Base-by-base conservation (phyloP, 2,329 filamentous ascomycete species). In the Sclerotinia nivalis region DNA sequence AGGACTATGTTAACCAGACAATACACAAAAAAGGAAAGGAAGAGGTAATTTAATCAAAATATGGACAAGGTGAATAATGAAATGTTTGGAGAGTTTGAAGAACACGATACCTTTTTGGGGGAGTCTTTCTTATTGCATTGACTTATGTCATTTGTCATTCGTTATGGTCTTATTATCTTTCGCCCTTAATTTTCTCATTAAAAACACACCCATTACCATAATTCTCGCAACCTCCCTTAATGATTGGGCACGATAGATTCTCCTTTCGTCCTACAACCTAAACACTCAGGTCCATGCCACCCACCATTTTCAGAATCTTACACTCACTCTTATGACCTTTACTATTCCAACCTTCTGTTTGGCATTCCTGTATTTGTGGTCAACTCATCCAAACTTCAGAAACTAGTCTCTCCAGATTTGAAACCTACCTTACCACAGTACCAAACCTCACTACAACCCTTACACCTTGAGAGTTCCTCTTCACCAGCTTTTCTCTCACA, bases 361-460 rank as follows among this genome's bases (percentile, higher is more conserved):
- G 76, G 62, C 76, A 78, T 18, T 73, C 71, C 76, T 78, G n/a
- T 52, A 40, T 43, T 31, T 28, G 52, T 49, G n/a, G 37, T 50
- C 49, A 68, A 37, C 22, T 47, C 25, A 54, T n/a, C 47, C 34
- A 40, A 62, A 49, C 31, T 60, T 28, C 34, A 18, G 13, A n/a
- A 40, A 3, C 37, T 56, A 55, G 25, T 68, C 54, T 18, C 56
- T 34, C 18, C 34, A 31, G n/a, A 25, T n/a, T 15, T 13, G 37
- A 66, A 43, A 72, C 71, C 31, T 70, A 76, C 76, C 73, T 76
- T 78, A 15, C 73, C 72, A 69, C 76, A 78, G 73, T 78, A 78
- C 75, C 75, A 77, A 40, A 75, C 75, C 28, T 67, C 61, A 50
- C 69, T 71, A 69, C 76, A 78, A 0, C 76, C 76, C 71, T 72